Base-by-base conservation (phyloP, 2,329 filamentous ascomycete genomes). In the Venturia asperata region DNA sequence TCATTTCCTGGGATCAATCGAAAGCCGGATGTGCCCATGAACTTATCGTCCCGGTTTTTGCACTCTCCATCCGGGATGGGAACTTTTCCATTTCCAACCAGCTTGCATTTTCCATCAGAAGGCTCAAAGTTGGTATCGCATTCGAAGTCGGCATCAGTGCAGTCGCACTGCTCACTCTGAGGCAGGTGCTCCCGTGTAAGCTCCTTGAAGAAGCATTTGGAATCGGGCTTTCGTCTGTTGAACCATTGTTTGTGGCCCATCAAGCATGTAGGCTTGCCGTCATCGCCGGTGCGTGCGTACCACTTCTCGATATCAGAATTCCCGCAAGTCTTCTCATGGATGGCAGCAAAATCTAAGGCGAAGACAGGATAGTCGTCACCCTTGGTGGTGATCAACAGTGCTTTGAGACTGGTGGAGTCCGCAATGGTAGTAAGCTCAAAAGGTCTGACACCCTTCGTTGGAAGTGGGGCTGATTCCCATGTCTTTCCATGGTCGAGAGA, bases 161-260 rank as follows among this genome's bases (percentile, higher is more conserved):
- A 99, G 49, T 90, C 85, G 79, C 94, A 99, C 60, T 85, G 77
- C 70, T 91, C 85, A 37, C 84, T 88, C 67, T 87, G 80, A 1
- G 89, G 85, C 42, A 84, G 77, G 0, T 90, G 87, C 68, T 94
- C 89, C 72, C 91, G 86, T 78, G 96, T 97, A 64, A 93, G 86
- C 67, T 90, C 82, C 70, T 90, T 89, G 70, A 97, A 83, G 74
- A 97, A 96, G 77, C 95, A 99, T 67, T 96, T 86, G 21, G 90
- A 88, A 70, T 90, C 84, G 74, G 91, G 89, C 80, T 95, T 97
- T 70, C 94, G 87, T 68, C 94, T 86, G 64, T 81, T 83, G 76
- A 89, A 99, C 68, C 85, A 91, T 74, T 97, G 93, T 71, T 88
- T 96, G 74, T 96, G 92, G 24, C 94, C 94, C 93, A 99, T 97